Evolutionary conservation across 2,329 filamentous ascomycete species (phyloP).

Genomic region (Alternaria hordeiaustralica): DNA sequence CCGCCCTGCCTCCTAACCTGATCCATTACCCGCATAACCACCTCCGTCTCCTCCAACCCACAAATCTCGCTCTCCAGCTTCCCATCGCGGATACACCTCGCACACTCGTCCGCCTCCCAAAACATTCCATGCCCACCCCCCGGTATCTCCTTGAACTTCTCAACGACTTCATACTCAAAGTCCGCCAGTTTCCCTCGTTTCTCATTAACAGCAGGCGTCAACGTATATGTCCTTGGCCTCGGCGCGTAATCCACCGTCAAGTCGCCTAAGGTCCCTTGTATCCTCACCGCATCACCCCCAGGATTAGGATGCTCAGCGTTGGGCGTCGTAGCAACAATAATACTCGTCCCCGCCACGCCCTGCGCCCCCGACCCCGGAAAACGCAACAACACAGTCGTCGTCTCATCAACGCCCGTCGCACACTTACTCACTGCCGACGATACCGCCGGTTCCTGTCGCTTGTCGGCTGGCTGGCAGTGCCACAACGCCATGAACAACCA

Average conservation of each 20-base stretch:
- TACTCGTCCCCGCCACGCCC: constrained; percentile 66
- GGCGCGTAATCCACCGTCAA: constrained; percentile 77
- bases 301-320: constrained; percentile 63
- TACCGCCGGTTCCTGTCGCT: too few relatives aligned
- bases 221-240: constrained; percentile 67
- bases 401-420: constrained; percentile 76
- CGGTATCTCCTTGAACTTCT: constrained; percentile 52
- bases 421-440: constrained; percentile 70
- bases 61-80: constrained; percentile 71
- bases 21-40: constrained; percentile 85
- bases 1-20: constrained; percentile 68
- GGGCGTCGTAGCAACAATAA: constrained; percentile 58
- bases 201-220: constrained; percentile 74
- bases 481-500: constrained; percentile 92
- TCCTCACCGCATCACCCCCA: constrained; percentile 63
- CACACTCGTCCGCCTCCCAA: constrained; percentile 84
- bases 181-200: constrained; percentile 53
- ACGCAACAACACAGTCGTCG: constrained; percentile 73
- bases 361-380: constrained; percentile 70
- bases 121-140: constrained; percentile 81
- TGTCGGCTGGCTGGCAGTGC: too few relatives aligned
- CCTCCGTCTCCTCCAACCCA: constrained; percentile 76
- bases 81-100: constrained; percentile 77
- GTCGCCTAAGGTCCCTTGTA: constrained; percentile 81
- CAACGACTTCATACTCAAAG: constrained; percentile 55